Evolutionary conservation across 768 basidiomycete species (phyloP).

Genomic region (Kwoniella dejecticola): DNA sequence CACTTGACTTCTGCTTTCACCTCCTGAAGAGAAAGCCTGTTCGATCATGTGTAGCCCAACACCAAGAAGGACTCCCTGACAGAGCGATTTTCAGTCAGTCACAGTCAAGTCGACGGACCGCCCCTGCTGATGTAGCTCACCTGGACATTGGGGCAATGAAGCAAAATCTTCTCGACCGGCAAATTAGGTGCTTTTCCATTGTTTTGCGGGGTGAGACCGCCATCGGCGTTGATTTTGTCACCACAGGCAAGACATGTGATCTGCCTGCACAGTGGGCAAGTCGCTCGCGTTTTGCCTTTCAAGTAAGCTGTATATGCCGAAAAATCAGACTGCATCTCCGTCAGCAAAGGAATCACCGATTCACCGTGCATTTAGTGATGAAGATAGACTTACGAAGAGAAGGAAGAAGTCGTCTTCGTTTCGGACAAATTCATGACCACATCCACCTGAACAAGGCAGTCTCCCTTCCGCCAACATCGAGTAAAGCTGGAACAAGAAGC

Average conservation of each 20-base stretch:
- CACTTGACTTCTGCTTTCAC: neutral
- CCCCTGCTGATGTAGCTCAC: slow-evolving; percentile 30
- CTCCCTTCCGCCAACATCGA: slow-evolving; percentile 67
- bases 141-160: slow-evolving; percentile 80
- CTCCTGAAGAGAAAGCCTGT: slow-evolving; percentile 60
- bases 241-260: slow-evolving; percentile 70
- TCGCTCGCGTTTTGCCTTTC: slow-evolving; percentile 62
- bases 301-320: slow-evolving; percentile 69
- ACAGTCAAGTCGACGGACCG: too few species aligned
- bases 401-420: slow-evolving; percentile 79
- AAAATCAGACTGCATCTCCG: slow-evolving; percentile 66
- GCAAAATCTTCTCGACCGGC: slow-evolving; percentile 62
- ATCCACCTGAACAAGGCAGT: slow-evolving; percentile 73
- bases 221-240: slow-evolving; percentile 60
- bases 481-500: slow-evolving; percentile 82
- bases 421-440: slow-evolving; percentile 66
- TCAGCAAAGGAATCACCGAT: slow-evolving; percentile 12
- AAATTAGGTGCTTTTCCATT: slow-evolving; percentile 48
- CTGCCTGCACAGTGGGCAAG: slow-evolving; percentile 66
- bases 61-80: slow-evolving; percentile 84
- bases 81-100: too few species aligned
- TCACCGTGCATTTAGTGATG: slow-evolving; percentile 11
- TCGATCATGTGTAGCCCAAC: slow-evolving; percentile 86
- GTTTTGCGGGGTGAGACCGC: neutral
- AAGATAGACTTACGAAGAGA: slow-evolving; percentile 74